A percentile compares a stretch with the other conserved stretches of the same genome.
phyloP scores from a whole-genome alignment of 2,329 filamentous ascomycete species.

The Aspergillus fumigatus region DNA sequence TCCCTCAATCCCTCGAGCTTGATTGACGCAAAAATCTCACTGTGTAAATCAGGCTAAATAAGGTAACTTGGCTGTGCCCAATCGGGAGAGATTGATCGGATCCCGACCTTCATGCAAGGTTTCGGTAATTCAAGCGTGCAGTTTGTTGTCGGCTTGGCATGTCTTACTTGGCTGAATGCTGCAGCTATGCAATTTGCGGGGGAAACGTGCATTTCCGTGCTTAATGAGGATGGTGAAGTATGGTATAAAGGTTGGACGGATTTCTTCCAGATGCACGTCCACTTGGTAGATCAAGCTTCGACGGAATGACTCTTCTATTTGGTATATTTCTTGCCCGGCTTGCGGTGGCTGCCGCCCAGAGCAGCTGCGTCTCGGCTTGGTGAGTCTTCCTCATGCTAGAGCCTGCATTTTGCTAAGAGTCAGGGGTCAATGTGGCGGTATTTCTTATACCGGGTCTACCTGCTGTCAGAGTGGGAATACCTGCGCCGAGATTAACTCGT shows the following conservation, averaged over 20 bases:
- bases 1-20: no score
- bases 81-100: no score
- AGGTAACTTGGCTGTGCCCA: no score
- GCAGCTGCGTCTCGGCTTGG: neutral
- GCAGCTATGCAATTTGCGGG: no score
- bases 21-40: no score
- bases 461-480: neutral
- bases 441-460: neutral
- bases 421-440: neutral
- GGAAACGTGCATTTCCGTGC: neutral
- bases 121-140: no score
- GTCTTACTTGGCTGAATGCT: no score
- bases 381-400: neutral
- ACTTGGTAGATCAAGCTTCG: neutral
- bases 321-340: neutral
- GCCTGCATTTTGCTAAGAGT: neutral
- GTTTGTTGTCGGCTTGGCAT: no score
- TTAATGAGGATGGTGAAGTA: neutral
- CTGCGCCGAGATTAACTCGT: no score
- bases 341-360: neutral
- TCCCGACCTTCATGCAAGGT: no score
- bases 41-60: no score
- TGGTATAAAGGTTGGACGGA: neutral
- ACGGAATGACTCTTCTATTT: neutral
- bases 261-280: neutral